A percentile compares a stretch with the other conserved stretches of the same genome.
These are phyloP conservation scores for Colletotrichum camelliae DNA, from an alignment of 2,329 filamentous ascomycete species.

Conservation along the genomic window DNA sequence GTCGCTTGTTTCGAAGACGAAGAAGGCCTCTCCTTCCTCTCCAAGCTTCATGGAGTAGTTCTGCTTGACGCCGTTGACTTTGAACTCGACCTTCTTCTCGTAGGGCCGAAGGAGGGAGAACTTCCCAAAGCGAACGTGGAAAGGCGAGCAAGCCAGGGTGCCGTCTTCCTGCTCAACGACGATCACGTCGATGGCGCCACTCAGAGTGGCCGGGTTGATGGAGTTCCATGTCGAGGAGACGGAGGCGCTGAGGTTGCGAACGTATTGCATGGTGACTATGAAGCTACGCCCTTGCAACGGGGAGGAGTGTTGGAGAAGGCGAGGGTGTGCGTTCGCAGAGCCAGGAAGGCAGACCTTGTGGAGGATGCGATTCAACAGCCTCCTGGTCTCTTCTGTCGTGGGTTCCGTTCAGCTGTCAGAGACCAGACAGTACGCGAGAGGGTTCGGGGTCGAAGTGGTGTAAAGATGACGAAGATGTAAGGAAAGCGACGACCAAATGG, in stretches of 20 bases:
- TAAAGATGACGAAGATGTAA: constrained; percentile 18
- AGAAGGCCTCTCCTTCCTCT: constrained; percentile 97
- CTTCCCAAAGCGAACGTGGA: constrained; percentile 98
- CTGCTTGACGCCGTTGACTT: constrained; percentile 90
- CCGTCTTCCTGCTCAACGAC: constrained; percentile 97
- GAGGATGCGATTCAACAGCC: not conserved
- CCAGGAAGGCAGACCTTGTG: not conserved
- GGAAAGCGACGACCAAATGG: not conserved
- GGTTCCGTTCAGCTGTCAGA: not conserved
- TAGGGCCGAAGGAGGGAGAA: constrained; percentile 94
- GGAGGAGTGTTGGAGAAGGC: not conserved
- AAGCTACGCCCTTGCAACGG: not conserved
- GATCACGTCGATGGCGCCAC: constrained; percentile 98
- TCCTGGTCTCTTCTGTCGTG: not conserved
- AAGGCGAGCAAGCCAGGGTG: constrained; percentile 87
- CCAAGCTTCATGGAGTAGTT: constrained; percentile 98
- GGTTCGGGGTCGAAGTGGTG: not conserved
- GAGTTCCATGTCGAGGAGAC: constrained; percentile 99
- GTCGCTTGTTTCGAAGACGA: constrained; percentile 95
- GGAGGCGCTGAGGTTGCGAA: constrained; percentile 90
- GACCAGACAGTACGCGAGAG: not conserved
- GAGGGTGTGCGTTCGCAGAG: not conserved
- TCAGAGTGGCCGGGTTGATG: constrained; percentile 96
- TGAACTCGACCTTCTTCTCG: constrained; percentile 99
- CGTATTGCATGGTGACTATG: constrained; percentile 83